phyloP scores from a whole-genome alignment of 2,329 filamentous ascomycete genomes.

The Ophiocordyceps polyrhachis-furcata region DNA sequence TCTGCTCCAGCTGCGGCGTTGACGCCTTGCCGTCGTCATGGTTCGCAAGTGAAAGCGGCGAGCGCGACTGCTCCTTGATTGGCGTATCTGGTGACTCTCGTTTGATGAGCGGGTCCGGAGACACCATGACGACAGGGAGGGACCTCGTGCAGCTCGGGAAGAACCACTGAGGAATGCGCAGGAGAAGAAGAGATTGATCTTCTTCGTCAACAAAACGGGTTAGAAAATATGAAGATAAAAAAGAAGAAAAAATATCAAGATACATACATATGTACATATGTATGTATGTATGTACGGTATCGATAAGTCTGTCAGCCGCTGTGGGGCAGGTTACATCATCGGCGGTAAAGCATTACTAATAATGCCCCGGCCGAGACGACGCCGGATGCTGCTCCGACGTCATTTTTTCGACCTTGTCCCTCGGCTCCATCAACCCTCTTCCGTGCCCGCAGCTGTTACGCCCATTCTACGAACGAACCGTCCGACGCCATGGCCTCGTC shows the following conservation, averaged over 20 bases:
- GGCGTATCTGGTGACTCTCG: background rate
- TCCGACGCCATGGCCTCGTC: constrained; percentile 8
- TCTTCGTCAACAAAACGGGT: background rate
- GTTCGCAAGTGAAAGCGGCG: background rate
- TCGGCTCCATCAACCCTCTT: background rate
- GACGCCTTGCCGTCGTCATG: background rate
- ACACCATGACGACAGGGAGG: background rate
- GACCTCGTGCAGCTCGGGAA: background rate
- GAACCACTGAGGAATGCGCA: background rate
- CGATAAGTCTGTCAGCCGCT: background rate
- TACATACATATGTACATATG: no score
- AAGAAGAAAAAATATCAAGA: background rate
- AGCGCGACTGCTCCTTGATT: background rate
- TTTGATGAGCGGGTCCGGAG: background rate
- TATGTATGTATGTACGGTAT: background rate
- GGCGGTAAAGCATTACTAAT: background rate
- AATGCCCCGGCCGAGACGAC: background rate
- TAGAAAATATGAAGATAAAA: background rate
- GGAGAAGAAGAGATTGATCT: background rate
- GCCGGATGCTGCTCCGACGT: background rate
- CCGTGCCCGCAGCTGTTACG: background rate
- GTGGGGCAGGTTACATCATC: background rate
- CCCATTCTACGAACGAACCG: background rate
- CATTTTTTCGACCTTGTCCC: background rate
- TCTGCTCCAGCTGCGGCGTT: background rate